Conservation (phyloP, 352 stramenopile genomes). For the Globisporangium middletonii region DNA sequence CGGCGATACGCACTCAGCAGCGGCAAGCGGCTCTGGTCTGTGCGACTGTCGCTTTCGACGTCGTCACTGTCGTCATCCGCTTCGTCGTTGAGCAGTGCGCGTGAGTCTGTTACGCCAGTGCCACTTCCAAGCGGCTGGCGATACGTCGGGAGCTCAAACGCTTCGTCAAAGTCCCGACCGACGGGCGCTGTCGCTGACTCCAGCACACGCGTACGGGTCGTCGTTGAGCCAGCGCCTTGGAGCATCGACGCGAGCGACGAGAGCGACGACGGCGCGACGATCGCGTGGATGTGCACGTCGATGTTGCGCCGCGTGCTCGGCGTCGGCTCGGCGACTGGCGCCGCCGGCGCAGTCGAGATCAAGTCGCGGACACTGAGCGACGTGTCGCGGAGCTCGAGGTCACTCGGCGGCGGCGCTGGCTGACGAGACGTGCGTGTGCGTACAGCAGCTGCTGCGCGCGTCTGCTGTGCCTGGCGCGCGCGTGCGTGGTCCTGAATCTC, state of each 20-base stretch:
- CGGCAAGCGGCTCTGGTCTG: conserved; percentile 52
- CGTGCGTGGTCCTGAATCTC: conserved; percentile 40
- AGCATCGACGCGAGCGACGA: conserved; percentile 49
- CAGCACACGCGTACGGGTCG: conserved; percentile 11
- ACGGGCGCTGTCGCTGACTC: conserved; percentile 19
- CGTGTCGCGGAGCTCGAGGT: conserved; percentile 32
- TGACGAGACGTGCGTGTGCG: conserved; percentile 6
- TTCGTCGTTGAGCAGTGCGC: conserved; percentile 28
- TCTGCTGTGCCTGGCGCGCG: conserved; percentile 26
- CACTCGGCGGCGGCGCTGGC: conserved; percentile 4
- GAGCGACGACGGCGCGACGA: conserved; percentile 68
- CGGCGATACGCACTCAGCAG: conserved; percentile 42
- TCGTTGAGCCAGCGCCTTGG: conserved; percentile 15
- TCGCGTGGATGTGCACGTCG: conserved; percentile 85
- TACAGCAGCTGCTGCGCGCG: neutral
- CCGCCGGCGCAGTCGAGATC: conserved; percentile 34
- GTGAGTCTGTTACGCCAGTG: neutral
- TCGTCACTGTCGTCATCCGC: conserved; percentile 14
- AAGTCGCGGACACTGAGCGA: conserved; percentile 56
- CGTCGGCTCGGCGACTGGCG: conserved; percentile 20
- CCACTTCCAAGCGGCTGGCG: conserved; percentile 18
- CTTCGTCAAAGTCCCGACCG: conserved; percentile 26
- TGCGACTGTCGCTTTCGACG: conserved; percentile 21
- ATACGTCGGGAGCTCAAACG: conserved; percentile 30
- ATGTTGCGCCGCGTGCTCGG: conserved; percentile 68